Percentiles rank a stretch among this genome's conserved stretches.
These are phyloP conservation scores for Pisolithus microcarpus DNA, from an alignment of 768 basidiomycete genomes.

Conservation along the genomic window DNA sequence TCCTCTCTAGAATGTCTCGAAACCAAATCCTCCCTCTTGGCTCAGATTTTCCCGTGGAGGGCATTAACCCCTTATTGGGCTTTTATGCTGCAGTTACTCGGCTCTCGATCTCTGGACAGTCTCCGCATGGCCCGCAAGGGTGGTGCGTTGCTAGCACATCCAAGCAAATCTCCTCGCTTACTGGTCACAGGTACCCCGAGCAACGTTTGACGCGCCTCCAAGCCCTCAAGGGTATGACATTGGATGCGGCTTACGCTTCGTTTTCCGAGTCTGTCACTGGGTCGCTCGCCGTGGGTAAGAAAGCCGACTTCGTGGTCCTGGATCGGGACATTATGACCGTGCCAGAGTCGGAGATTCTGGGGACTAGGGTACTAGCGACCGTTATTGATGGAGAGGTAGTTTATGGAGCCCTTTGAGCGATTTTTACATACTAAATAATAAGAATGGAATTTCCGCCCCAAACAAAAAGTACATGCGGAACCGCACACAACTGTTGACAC, in stretches of 20 bases:
- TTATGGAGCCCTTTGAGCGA: constrained; percentile 41
- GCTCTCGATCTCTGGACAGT: constrained; percentile 56
- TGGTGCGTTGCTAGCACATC: constrained; percentile 49
- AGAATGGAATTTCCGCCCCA: no score
- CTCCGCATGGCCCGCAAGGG: constrained; percentile 76
- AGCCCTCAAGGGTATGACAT: constrained; percentile 86
- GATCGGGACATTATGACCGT: constrained; percentile 74
- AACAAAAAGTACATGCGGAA: no score
- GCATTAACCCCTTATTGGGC: constrained; percentile 80
- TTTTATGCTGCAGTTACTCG: constrained; percentile 88
- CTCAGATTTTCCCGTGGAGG: constrained; percentile 92
- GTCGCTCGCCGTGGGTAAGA: constrained; percentile 67
- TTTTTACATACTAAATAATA: not conserved
- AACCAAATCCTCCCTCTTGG: constrained; percentile 68
- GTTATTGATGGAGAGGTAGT: constrained; percentile 66
- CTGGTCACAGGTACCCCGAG: constrained; percentile 55
- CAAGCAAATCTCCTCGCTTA: not conserved
- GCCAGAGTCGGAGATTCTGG: constrained; percentile 51
- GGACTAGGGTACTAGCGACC: constrained; percentile 61
- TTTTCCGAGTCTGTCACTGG: constrained; percentile 70
- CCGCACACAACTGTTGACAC: no score
- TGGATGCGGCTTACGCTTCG: constrained; percentile 83
- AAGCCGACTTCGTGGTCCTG: constrained; percentile 83
- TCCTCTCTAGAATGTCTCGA: constrained; percentile 38
- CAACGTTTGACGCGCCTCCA: constrained; percentile 75